Conservation (phyloP, 164 flowering plant species). For the Warburgia ugandensis region DNA sequence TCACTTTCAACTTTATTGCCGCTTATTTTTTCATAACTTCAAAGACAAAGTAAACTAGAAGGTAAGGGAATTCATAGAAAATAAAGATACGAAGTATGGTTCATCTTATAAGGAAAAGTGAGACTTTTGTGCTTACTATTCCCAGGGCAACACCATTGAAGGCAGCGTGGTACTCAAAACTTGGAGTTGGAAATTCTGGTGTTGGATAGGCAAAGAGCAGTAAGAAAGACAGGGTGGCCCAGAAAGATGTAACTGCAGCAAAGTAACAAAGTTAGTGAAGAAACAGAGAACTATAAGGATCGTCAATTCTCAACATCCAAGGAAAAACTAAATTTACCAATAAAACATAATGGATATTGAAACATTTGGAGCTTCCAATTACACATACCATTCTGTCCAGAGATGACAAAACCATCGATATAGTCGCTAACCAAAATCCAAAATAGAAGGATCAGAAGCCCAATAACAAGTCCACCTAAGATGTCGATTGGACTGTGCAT, state of each 20-base stretch:
- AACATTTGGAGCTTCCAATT: background rate
- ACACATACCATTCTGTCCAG: constrained; percentile 78
- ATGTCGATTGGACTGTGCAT: constrained; percentile 93
- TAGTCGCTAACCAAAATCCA: constrained; percentile 64
- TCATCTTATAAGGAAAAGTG: background rate
- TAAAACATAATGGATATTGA: background rate
- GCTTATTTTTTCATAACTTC: no score
- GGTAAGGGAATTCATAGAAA: no score
- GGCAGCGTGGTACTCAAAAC: constrained; percentile 94
- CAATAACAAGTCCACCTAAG: constrained; percentile 63
- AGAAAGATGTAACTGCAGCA: constrained; percentile 72
- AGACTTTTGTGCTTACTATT: constrained; percentile 54
- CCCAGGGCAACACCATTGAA: constrained; percentile 94
- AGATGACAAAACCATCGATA: constrained; percentile 57
- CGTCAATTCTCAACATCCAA: no score
- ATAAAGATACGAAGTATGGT: no score
- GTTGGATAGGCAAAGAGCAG: constrained; percentile 96
- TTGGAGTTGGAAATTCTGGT: constrained; percentile 94
- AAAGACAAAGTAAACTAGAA: no score
- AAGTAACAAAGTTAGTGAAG: background rate
- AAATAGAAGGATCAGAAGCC: constrained; percentile 53
- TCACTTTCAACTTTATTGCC: no score
- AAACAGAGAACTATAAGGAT: background rate
- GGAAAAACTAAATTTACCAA: background rate
- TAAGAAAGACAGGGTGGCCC: constrained; percentile 72